These are phyloP conservation scores for Coleophoma eucalyptorum DNA, from an alignment of 2,329 filamentous ascomycete species.

Conservation along the genomic window DNA sequence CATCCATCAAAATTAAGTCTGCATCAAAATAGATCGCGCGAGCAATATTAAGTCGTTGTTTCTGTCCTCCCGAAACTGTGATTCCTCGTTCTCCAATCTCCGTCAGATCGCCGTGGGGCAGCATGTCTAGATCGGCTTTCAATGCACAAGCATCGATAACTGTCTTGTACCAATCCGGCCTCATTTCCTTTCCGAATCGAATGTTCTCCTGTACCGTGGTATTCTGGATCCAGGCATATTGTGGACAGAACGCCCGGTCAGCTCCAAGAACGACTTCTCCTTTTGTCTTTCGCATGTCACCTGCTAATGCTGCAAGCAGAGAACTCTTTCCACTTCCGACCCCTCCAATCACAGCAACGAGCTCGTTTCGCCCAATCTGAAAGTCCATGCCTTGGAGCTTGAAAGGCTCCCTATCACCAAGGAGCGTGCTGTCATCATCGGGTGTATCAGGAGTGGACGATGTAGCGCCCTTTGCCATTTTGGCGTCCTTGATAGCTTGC, in stretches of 20 bases:
- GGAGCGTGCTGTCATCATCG: slow-evolving; percentile 48
- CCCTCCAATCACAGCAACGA: slow-evolving; percentile 50
- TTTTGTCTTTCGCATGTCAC: slow-evolving; percentile 59
- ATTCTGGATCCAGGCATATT: slow-evolving; percentile 70
- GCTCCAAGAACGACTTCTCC: slow-evolving; percentile 47
- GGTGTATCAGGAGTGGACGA: slow-evolving; percentile 26
- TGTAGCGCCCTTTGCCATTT: slow-evolving; percentile 21
- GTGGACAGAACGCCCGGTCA: slow-evolving; percentile 58
- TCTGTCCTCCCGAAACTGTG: slow-evolving; percentile 62
- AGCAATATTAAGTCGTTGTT: slow-evolving; percentile 65
- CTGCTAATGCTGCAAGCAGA: slow-evolving; percentile 57
- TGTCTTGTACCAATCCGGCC: slow-evolving; percentile 55
- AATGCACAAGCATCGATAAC: slow-evolving; percentile 64
- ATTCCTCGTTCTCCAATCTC: slow-evolving; percentile 67
- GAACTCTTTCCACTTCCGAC: slow-evolving; percentile 62
- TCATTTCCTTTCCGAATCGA: slow-evolving; percentile 28
- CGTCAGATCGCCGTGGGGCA: slow-evolving; percentile 58
- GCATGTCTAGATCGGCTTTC: slow-evolving; percentile 58
- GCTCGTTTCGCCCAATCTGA: slow-evolving; percentile 43
- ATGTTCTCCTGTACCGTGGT: slow-evolving; percentile 44
- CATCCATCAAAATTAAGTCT: slow-evolving; percentile 29
- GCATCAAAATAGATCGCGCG: slow-evolving; percentile 37
- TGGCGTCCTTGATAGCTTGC: slow-evolving; percentile 34
- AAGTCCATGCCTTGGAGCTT: slow-evolving; percentile 43
- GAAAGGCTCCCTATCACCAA: slow-evolving; percentile 54